Evolutionary conservation across 768 basidiomycete species (phyloP), one percentile per base, ranked within the genome.

Genomic region (Agrocybe pediades): DNA sequence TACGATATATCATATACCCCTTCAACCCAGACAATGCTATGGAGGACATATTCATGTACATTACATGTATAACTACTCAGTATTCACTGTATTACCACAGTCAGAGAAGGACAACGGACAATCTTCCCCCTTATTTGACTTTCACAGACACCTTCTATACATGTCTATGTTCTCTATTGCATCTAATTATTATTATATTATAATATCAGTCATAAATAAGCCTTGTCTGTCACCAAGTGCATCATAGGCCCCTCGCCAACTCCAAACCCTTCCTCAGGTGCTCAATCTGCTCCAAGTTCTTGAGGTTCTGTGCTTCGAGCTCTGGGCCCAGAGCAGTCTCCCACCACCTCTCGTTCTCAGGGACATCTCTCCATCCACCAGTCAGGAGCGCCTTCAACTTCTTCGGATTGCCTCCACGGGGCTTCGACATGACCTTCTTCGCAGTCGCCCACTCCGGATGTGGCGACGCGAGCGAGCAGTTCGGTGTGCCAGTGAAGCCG

Each of bases 321-420:
- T 66, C 66, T 6, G 73, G 77, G 3, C 73, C 76, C 27, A 90
- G 70, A 27, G 85, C 84, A 9, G 68, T 63, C 36, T 88, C 85
- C 87, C 88, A 90, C 85, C 85, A 90, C 48, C 85, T 72, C 66
- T 83, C 79, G 17, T 61, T 74, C 60, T 79, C 78, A 0, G 82
- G 81, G 1, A 83, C 75, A 5, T 82, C 76, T 27, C 75, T 75
- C 89, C 89, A 91, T 16, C 81, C 82, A 9, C 84, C 81, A 16
- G 68, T 71, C 41, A 84, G 68, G 43, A 90, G 79, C 49, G 71
- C 69, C 30, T 63, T 73, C 59, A 85, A 71, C 54, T 65, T 63
- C 55, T 68, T 72, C 36, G 72, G 56, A 49, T 70, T 72, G n/a
- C 76, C 75, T 1, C 70, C 74, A 20, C 46, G 36, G 0, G 67